Evolutionary conservation across 2,329 filamentous ascomycete genomes (phyloP).

Genomic region (Aureobasidium sp.): DNA sequence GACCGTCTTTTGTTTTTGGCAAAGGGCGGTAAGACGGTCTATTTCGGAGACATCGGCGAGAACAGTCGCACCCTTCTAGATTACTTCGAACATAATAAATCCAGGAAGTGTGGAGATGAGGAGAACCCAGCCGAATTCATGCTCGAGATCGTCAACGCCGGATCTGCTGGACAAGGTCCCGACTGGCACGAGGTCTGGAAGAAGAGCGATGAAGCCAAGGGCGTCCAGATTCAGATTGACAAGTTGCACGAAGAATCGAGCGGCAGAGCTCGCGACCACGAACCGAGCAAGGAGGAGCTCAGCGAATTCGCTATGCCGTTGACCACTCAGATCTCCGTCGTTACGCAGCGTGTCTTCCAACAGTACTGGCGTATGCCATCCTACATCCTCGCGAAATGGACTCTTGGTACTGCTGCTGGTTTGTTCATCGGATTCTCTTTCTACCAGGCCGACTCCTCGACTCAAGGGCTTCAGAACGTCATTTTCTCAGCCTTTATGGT

Average conservation of each 20-base stretch:
- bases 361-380: slow-evolving; percentile 39
- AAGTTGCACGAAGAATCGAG: slow-evolving; percentile 28
- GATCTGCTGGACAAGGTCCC: slow-evolving; percentile 22
- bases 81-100: slow-evolving; percentile 49
- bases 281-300: slow-evolving; percentile 27
- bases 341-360: slow-evolving; percentile 35
- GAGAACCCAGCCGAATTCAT: slow-evolving; percentile 74
- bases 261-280: slow-evolving; percentile 17
- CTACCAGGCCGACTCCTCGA: slow-evolving; percentile 28
- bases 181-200: slow-evolving; percentile 37
- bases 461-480: slow-evolving; percentile 37
- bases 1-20: slow-evolving; percentile 73
- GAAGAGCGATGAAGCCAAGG: slow-evolving; percentile 21
- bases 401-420: slow-evolving; percentile 42
- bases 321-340: slow-evolving; percentile 25
- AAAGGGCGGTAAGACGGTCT: slow-evolving; percentile 70
- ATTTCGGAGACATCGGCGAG: slow-evolving; percentile 75
- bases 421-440: slow-evolving; percentile 42
- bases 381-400: slow-evolving; percentile 50
- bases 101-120: slow-evolving; percentile 40
- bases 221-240: slow-evolving; percentile 31
- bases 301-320: slow-evolving; percentile 38
- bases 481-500: slow-evolving; percentile 46
- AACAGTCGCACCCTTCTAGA: slow-evolving; percentile 64
- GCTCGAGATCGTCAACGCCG: slow-evolving; percentile 40